Evolutionary conservation across 805 yeast genomes (phyloP).

Genomic region (Candida oleophila): DNA sequence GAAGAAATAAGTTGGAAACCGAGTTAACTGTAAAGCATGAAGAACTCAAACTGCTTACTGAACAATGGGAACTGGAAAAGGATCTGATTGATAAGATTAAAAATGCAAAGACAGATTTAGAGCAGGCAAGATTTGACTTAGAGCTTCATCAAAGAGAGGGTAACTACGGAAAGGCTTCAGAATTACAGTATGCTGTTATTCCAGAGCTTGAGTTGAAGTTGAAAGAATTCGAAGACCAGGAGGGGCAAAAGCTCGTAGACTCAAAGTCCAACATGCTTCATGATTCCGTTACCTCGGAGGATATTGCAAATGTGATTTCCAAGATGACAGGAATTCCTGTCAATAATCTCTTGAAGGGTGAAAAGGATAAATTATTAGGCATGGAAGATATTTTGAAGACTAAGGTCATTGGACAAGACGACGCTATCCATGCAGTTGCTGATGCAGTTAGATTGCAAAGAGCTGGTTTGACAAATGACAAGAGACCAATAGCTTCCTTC

Average conservation of each 20-base stretch:
- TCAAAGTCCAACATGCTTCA: slow-evolving; percentile 51
- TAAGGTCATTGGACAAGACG: slow-evolving; percentile 93
- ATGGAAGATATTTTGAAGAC: slow-evolving; percentile 80
- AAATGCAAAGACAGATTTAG: slow-evolving; percentile 76
- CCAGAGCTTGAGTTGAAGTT: slow-evolving; percentile 74
- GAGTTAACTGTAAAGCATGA: slow-evolving; percentile 61
- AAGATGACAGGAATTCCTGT: slow-evolving; percentile 97
- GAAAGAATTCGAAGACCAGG: slow-evolving; percentile 28
- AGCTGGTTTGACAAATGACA: slow-evolving; percentile 93
- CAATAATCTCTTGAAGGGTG: slow-evolving; percentile 87
- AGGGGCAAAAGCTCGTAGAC: slow-evolving; percentile 40
- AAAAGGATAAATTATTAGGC: slow-evolving; percentile 81
- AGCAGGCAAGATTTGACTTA: slow-evolving; percentile 77
- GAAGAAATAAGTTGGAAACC: slow-evolving; percentile 70
- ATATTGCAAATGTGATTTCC: slow-evolving; percentile 87
- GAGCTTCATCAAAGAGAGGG: slow-evolving; percentile 84
- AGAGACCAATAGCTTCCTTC: slow-evolving; percentile 94
- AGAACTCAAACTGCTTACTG: slow-evolving; percentile 71
- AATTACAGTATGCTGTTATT: slow-evolving; percentile 80
- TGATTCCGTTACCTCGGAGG: slow-evolving; percentile 92
- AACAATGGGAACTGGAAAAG: slow-evolving; percentile 85
- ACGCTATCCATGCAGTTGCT: slow-evolving; percentile 84
- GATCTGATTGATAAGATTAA: slow-evolving; percentile 74
- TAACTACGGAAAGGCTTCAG: slow-evolving; percentile 85
- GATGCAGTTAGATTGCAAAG: slow-evolving; percentile 95